phyloP scores from a whole-genome alignment of 2,329 filamentous ascomycete species.

The Aspergillus persii region DNA sequence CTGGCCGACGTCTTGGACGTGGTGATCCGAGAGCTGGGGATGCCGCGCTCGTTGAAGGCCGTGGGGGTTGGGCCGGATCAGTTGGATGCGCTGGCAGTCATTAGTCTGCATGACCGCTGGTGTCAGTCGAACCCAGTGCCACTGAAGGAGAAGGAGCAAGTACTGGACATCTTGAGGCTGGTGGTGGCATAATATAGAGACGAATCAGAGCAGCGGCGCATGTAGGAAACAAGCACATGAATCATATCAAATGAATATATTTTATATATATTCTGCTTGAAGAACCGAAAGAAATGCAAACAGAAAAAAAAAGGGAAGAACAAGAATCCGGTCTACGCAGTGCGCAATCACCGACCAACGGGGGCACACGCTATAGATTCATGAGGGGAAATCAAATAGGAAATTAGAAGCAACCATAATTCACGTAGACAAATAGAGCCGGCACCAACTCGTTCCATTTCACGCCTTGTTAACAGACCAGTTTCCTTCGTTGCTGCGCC shows the following conservation, averaged over 20 bases:
- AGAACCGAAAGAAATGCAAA: background rate
- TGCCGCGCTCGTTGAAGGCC: constrained; percentile 55
- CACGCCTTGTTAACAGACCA: constrained; percentile 1
- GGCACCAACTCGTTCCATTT: background rate
- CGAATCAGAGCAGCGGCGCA: background rate
- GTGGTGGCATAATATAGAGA: constrained; percentile 18
- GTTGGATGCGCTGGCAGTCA: constrained; percentile 49
- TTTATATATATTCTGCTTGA: background rate
- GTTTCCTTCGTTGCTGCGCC: background rate
- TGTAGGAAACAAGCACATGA: background rate
- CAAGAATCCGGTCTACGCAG: constrained; percentile 3
- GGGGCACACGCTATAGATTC: constrained; percentile 7
- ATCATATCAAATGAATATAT: background rate
- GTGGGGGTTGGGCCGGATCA: constrained; percentile 51
- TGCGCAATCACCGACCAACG: background rate
- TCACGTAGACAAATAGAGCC: background rate
- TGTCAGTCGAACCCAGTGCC: constrained; percentile 52
- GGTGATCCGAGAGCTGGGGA: constrained; percentile 51
- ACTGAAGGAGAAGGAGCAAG: constrained; percentile 47
- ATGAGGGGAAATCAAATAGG: background rate
- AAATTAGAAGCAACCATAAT: constrained; percentile 1
- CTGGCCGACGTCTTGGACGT: constrained; percentile 54
- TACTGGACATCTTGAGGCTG: constrained; percentile 53
- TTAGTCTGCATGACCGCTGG: constrained; percentile 52
- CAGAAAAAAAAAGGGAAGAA: background rate